Conservation (phyloP, 805 yeast genomes). For the Metschnikowia continentalis region DNA sequence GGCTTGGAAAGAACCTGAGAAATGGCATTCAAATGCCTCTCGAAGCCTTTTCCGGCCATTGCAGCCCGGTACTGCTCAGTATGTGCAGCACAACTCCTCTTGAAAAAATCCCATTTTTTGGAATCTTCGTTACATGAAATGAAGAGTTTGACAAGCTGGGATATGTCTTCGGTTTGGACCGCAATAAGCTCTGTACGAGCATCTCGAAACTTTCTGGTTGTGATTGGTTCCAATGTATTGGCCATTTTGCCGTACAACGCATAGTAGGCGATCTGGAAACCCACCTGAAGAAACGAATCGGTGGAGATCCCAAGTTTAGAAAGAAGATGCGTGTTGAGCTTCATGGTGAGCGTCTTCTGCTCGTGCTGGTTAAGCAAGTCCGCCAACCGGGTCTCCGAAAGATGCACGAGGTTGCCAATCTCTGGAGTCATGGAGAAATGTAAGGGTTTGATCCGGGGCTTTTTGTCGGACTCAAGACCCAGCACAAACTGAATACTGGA, state of each 20-base stretch:
- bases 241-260: slow-evolving; percentile 51
- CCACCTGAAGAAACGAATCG: slow-evolving; percentile 50
- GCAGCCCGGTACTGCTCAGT: slow-evolving; percentile 46
- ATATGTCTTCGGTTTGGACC: slow-evolving; percentile 52
- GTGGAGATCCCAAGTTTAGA: slow-evolving; percentile 40
- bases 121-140: slow-evolving; percentile 49
- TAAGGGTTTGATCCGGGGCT: slow-evolving; percentile 34
- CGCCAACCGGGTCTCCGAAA: slow-evolving; percentile 55
- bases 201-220: slow-evolving; percentile 64
- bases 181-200: slow-evolving; percentile 69
- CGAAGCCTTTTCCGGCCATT: slow-evolving; percentile 63
- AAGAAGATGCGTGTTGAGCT: slow-evolving; percentile 33
- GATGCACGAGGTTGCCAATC: slow-evolving; percentile 44
- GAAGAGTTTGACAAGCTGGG: slow-evolving; percentile 55
- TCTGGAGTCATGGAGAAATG: slow-evolving; percentile 43
- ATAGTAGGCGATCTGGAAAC: slow-evolving; percentile 51
- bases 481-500: slow-evolving; percentile 33
- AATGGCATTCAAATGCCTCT: slow-evolving; percentile 65
- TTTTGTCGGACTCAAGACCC: slow-evolving; percentile 28
- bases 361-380: slow-evolving; percentile 58
- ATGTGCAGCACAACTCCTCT: slow-evolving; percentile 51
- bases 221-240: slow-evolving; percentile 53
- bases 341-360: slow-evolving; percentile 40
- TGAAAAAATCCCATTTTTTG: slow-evolving; percentile 49
- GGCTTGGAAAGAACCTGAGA: slow-evolving; percentile 51